Evolutionary conservation across 192 early-diverging fungal genomes (phyloP), one percentile per base, ranked within the genome.

Genomic region (Backusella parvicylindrica): DNA sequence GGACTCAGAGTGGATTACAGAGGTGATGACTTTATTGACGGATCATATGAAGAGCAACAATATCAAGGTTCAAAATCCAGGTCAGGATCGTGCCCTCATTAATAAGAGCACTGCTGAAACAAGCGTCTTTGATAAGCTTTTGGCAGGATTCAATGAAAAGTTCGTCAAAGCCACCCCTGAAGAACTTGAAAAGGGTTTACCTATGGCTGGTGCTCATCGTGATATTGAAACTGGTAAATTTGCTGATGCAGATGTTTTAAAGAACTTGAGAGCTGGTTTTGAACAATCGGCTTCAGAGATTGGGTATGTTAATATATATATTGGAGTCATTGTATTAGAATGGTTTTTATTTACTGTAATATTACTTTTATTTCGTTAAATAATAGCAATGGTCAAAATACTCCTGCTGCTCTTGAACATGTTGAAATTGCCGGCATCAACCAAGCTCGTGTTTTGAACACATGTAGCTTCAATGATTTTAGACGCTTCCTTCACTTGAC

Each of bases 401-500:
- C 85, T 33, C 81, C 86, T 40, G 72, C 63, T 26, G 77, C 65
- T 12, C 43, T 87, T 21, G 77, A 69, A 40, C 41, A 73, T 47
- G 77, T 88, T 30, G 86, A 87, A 63, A 65, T 88, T 32, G 50
- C 66, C 7, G 86, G 86, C 6, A 87, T 87, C 56, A 16, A 78
- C 18, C 70, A 73, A 53, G 86, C 78, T 23, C 73, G 86, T n/a
- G 41, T 37, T 38, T 43, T 85, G 63, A 75, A 83, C n/a, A 47
- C 68, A 9, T 88, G 86, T 60, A 87, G 84, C 30, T 74, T 87
- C 7, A 87, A 87, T 38, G 86, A 87, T 23, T 88, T 87, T 30
- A 56, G 86, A 56, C n/a, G 72, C 30, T 77, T 70, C 49, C 64
- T 85, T 12, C 60, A 84, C 33, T 50, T 87, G 60, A 74, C 69